phyloP scores from a whole-genome alignment of 129 eudicot species.

The Kitagawia praeruptora region DNA sequence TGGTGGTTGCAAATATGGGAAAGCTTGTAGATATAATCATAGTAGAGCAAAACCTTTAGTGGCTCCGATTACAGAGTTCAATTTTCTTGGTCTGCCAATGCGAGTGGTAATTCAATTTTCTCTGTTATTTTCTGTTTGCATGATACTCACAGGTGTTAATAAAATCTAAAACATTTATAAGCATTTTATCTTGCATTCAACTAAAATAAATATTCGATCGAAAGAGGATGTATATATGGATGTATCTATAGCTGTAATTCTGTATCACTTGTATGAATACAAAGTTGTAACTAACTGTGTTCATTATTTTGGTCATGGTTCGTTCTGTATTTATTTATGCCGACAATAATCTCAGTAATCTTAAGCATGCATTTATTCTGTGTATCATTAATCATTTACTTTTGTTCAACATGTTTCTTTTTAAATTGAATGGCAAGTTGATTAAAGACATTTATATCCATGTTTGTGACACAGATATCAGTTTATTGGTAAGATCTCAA shows the following conservation, averaged over 20 bases:
- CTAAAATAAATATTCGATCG: neutral
- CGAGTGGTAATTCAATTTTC: conserved; percentile 44
- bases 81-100: conserved; percentile 86
- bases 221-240: neutral
- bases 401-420: neutral
- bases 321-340: neutral
- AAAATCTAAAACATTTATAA: neutral
- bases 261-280: neutral
- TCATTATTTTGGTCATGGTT: neutral
- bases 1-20: conserved; percentile 85
- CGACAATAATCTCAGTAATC: neutral
- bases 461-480: neutral
- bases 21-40: conserved; percentile 74
- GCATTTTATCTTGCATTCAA: neutral
- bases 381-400: neutral
- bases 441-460: neutral
- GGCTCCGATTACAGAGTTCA: conserved; percentile 40
- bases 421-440: neutral
- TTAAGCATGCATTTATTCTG: neutral
- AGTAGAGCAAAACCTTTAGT: conserved; percentile 34
- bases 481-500: neutral
- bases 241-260: neutral
- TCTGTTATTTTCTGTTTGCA: neutral
- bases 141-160: neutral
- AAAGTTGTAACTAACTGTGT: neutral